Conservation (phyloP, 1,284 basidiomycete species). For the Cystobasidium pallidum region DNA sequence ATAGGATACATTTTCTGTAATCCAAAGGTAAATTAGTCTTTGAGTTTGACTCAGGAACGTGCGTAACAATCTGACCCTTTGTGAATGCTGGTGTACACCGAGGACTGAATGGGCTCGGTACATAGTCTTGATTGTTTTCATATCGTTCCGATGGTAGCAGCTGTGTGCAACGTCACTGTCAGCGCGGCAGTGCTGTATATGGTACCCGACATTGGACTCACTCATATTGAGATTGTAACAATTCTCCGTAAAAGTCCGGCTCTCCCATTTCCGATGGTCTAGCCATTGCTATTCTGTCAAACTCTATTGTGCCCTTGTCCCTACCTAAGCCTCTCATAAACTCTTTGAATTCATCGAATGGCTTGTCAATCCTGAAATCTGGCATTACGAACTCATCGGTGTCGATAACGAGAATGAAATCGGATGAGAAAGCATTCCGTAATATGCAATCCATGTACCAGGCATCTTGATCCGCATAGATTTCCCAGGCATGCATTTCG, state of each 20-base stretch:
- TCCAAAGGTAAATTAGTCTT: neutral
- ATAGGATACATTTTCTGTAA: constrained; percentile 38
- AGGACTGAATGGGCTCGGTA: constrained; percentile 27
- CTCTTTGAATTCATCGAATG: constrained; percentile 33
- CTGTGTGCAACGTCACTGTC: neutral
- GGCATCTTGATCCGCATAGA: constrained; percentile 37
- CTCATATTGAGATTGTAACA: constrained; percentile 24
- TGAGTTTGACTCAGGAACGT: neutral
- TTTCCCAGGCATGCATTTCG: constrained; percentile 21
- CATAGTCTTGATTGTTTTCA: constrained; percentile 27
- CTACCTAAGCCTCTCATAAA: constrained; percentile 18
- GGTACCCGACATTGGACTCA: constrained; percentile 12
- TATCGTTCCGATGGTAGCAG: constrained; percentile 26
- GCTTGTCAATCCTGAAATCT: constrained; percentile 27
- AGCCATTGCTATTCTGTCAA: constrained; percentile 28
- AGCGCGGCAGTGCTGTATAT: too few species aligned
- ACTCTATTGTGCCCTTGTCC: constrained; percentile 21
- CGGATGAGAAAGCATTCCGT: constrained; percentile 27
- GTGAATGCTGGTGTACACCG: constrained; percentile 23
- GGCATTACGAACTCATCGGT: constrained; percentile 30
- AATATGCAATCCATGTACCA: constrained; percentile 41
- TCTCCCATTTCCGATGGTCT: constrained; percentile 13
- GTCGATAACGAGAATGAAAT: constrained; percentile 35
- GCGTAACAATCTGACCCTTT: constrained; percentile 1
- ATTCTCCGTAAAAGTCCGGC: constrained; percentile 22